phyloP scores from a whole-genome alignment of 805 yeast genomes.

The Komagataella mondaviorum region DNA sequence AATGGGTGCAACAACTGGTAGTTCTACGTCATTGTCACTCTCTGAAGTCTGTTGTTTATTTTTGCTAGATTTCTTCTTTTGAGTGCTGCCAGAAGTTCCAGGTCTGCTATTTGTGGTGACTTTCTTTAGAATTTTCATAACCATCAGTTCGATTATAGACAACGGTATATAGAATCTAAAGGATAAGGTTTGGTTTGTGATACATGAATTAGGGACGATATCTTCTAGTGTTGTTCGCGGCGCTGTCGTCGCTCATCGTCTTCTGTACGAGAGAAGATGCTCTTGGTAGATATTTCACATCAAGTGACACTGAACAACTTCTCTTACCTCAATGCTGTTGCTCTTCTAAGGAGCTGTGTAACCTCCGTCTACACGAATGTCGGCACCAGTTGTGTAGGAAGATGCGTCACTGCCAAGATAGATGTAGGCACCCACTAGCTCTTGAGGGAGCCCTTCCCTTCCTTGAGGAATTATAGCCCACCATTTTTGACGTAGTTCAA shows the following conservation, averaged over 20 bases:
- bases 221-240: neutral
- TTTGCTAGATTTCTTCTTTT: neutral
- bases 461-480: slow-evolving; percentile 48
- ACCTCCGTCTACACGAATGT: slow-evolving; percentile 71
- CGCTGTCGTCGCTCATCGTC: neutral
- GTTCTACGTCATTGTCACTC: neutral
- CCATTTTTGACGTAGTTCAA: slow-evolving; percentile 35
- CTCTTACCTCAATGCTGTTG: neutral
- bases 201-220: neutral
- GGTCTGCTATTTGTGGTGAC: neutral
- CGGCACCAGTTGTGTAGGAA: slow-evolving; percentile 68
- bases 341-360: slow-evolving; percentile 33
- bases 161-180: neutral
- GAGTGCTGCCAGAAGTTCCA: neutral
- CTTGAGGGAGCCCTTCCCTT: slow-evolving; percentile 61
- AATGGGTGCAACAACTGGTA: neutral
- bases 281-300: neutral
- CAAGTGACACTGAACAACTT: neutral
- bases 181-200: neutral
- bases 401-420: slow-evolving; percentile 76
- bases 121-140: neutral
- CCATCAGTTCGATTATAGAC: neutral
- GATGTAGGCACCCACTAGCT: slow-evolving; percentile 67
- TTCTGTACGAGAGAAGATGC: neutral
- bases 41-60: neutral